Evolutionary conservation across 208 protist species (phyloP), one percentile per base, ranked within the genome.

Genomic region (Leishmania arabica): DNA sequence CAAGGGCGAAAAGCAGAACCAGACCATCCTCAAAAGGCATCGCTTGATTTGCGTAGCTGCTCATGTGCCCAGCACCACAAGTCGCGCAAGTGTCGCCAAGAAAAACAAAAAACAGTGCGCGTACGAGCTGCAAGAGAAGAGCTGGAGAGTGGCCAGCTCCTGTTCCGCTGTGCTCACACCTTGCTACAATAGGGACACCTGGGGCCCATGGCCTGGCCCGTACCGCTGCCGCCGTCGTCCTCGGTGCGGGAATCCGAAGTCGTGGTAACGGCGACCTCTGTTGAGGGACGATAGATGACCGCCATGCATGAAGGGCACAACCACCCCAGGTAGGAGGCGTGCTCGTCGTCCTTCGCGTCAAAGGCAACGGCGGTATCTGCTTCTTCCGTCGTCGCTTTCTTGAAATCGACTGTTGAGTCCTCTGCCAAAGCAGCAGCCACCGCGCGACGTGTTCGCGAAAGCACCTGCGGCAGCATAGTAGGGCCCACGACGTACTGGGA

Each of bases 251-350:
- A 66, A 49, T 88, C 58, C 68, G 56, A 74, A 76, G 40, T 31
- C 1, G 64, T 42, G 51, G 71, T 80, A 49, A 60, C 68, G 76
- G 47, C 75, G 53, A 56, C 74, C 74, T 92, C 93, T 27, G 31
- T 34, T 17, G 77, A 31, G 47, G 53, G 60, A 19, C 92, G 89
- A 49, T 88, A 78, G 75, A 93, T 72, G 8, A 95, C 85, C 21
- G 87, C 87, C 86, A 94, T 94, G 83, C 92, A 95, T 21, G 70
- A 77, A 7, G 93, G 88, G 70, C 92, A 95, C 64, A 95, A 81
- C 92, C 93, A 95, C 42, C 82, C 93, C 73, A 95, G 71, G 74
- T 88, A 73, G 64, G 88, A 87, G 19, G 74, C 68, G 4, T 85
- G 78, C 66, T 51, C 77, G 34, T 66, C 73, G 27, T 53, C 24